Evolutionary conservation across 805 yeast genomes (phyloP).

Genomic region (Wickerhamiella azymoides): DNA sequence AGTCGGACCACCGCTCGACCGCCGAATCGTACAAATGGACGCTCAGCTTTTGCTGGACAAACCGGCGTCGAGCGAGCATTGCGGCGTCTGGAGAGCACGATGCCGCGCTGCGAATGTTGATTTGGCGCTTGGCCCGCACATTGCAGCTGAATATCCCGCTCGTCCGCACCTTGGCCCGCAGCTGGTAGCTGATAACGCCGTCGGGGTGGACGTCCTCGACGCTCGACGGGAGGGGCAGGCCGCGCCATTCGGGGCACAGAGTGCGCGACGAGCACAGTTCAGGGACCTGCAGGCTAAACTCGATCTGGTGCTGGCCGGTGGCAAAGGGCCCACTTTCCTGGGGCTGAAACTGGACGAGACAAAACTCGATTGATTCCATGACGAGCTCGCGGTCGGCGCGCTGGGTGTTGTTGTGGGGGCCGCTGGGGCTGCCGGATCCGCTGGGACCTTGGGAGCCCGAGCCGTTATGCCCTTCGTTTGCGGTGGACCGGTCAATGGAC

Average conservation of each 20-base stretch:
- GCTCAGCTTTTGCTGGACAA: neutral
- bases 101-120: neutral
- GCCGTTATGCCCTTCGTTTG: too few relatives aligned
- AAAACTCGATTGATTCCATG: neutral
- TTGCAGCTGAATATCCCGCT: neutral
- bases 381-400: neutral
- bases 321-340: neutral
- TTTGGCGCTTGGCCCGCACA: neutral
- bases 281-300: neutral
- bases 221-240: neutral
- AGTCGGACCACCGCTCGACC: neutral
- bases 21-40: conserved; percentile 2
- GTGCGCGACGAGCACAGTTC: neutral
- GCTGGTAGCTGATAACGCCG: conserved; percentile 1
- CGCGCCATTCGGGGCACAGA: neutral
- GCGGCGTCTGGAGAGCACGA: neutral
- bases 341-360: neutral
- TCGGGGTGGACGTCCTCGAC: neutral
- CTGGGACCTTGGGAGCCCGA: too few relatives aligned
- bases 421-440: too few relatives aligned
- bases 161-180: neutral
- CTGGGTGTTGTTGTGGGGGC: neutral
- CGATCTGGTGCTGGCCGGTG: neutral
- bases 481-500: too few relatives aligned
- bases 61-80: neutral